These are phyloP conservation scores for Xylariaceae sp. DNA, from an alignment of 2,329 filamentous ascomycete genomes.

Conservation along the genomic window DNA sequence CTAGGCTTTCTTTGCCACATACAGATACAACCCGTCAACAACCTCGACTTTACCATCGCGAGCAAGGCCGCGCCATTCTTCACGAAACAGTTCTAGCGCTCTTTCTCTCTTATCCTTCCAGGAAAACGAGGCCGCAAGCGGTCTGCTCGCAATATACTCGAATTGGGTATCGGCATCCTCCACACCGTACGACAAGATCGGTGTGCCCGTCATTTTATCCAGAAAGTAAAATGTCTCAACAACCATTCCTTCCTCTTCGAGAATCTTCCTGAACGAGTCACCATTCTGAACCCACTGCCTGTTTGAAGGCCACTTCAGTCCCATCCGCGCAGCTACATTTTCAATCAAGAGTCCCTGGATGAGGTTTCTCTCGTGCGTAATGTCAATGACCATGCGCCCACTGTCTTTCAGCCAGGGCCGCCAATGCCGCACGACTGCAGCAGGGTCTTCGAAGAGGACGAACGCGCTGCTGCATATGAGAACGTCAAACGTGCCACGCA, in stretches of 20 bases:
- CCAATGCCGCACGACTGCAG: background rate
- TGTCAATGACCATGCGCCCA: conserved; percentile 9
- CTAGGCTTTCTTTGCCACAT: background rate
- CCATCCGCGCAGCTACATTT: background rate
- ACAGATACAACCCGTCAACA: background rate
- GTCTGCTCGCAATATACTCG: background rate
- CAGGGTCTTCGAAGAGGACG: background rate
- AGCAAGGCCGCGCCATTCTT: background rate
- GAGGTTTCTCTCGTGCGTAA: background rate
- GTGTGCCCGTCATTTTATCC: background rate
- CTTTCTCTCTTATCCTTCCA: conserved; percentile 2
- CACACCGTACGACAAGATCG: background rate
- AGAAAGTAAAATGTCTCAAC: conserved; percentile 1
- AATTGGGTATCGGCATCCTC: conserved; percentile 3
- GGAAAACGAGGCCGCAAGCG: background rate
- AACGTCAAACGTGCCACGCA: background rate
- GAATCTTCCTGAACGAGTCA: background rate
- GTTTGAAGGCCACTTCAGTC: conserved; percentile 1
- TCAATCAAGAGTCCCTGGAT: background rate
- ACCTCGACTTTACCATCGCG: background rate
- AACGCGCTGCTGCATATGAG: conserved; percentile 11
- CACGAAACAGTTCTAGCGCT: background rate
- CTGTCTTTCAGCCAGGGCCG: background rate
- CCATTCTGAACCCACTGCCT: background rate
- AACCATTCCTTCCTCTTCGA: background rate